phyloP scores from a whole-genome alignment of 257 asterid species.

The Coffea eugenioides region DNA sequence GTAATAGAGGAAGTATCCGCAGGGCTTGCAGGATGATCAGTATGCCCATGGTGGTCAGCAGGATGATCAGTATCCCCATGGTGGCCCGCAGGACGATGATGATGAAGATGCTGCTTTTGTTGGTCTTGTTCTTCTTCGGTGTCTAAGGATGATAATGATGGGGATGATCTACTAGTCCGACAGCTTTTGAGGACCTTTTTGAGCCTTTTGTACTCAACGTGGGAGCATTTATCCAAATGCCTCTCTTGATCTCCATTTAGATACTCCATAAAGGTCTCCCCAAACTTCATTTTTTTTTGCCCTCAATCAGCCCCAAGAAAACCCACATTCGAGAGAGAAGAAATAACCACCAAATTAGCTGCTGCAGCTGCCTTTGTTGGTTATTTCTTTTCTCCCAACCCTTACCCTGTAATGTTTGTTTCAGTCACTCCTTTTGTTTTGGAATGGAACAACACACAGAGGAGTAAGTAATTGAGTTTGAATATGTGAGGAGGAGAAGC shows the following conservation, averaged over 20 bases:
- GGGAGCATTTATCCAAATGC: constrained; percentile 44
- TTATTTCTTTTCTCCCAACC: background rate
- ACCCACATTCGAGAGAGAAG: background rate
- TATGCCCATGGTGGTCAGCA: too few relatives aligned
- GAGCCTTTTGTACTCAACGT: constrained; percentile 83
- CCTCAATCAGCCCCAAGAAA: background rate
- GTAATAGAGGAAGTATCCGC: background rate
- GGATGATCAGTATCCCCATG: too few relatives aligned
- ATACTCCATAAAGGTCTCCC: constrained; percentile 70
- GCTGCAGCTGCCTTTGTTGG: background rate
- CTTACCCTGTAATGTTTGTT: too few relatives aligned
- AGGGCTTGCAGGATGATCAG: too few relatives aligned
- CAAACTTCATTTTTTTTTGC: constrained; percentile 59
- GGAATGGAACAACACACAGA: too few relatives aligned
- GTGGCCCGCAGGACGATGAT: too few relatives aligned
- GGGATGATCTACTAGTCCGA: constrained; percentile 43
- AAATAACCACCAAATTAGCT: background rate
- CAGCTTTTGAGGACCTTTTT: constrained; percentile 78
- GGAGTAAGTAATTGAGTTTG: too few relatives aligned
- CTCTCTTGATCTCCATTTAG: constrained; percentile 58
- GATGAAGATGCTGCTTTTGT: constrained; percentile 1
- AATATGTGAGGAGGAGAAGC: too few relatives aligned
- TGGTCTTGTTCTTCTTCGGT: constrained; percentile 26
- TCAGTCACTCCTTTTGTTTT: too few relatives aligned
- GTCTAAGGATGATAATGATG: constrained; percentile 2